phyloP scores from a whole-genome alignment of 495 filamentous ascomycete species.

The Aspergillus sparsus region DNA sequence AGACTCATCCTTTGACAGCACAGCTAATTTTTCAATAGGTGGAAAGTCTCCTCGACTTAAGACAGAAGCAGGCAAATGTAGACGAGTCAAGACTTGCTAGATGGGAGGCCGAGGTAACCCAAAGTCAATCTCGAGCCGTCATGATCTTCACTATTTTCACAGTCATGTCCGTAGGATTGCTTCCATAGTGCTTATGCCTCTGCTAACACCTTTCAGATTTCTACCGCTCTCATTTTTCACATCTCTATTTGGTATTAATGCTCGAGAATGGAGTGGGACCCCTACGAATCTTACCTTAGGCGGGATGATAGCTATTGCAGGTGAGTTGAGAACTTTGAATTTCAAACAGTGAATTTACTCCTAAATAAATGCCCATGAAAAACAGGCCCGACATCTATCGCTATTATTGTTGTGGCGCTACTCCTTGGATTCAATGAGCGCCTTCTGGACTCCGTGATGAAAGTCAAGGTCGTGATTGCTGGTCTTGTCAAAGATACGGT shows the following conservation, averaged over 20 bases:
- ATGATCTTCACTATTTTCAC: constrained; percentile 73
- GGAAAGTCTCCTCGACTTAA: constrained; percentile 67
- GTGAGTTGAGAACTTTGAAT: constrained; percentile 17
- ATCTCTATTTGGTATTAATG: constrained; percentile 66
- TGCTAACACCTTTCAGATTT: constrained; percentile 39
- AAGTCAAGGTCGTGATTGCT: constrained; percentile 28
- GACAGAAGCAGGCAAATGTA: constrained; percentile 68
- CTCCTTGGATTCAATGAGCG: constrained; percentile 46
- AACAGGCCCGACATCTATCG: constrained; percentile 40
- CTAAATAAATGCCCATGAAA: not conserved
- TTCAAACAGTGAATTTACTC: not conserved
- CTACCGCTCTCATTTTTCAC: constrained; percentile 68
- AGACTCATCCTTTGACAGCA: not conserved
- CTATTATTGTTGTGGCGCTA: constrained; percentile 45
- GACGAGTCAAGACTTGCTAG: constrained; percentile 66
- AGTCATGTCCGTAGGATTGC: constrained; percentile 57
- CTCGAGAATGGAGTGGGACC: constrained; percentile 60
- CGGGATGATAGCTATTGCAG: constrained; percentile 41
- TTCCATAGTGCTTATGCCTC: constrained; percentile 21
- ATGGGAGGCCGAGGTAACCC: constrained; percentile 62
- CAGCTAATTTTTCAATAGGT: constrained; percentile 40
- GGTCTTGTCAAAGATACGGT: constrained; percentile 34
- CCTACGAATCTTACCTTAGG: constrained; percentile 31
- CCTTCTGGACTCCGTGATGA: constrained; percentile 34
- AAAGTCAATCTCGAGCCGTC: constrained; percentile 61